Percentiles rank a stretch among this genome's conserved stretches.
These are phyloP conservation scores for Fusarium transvaalense DNA, from an alignment of 2,329 filamentous ascomycete species.

Conservation along the genomic window DNA sequence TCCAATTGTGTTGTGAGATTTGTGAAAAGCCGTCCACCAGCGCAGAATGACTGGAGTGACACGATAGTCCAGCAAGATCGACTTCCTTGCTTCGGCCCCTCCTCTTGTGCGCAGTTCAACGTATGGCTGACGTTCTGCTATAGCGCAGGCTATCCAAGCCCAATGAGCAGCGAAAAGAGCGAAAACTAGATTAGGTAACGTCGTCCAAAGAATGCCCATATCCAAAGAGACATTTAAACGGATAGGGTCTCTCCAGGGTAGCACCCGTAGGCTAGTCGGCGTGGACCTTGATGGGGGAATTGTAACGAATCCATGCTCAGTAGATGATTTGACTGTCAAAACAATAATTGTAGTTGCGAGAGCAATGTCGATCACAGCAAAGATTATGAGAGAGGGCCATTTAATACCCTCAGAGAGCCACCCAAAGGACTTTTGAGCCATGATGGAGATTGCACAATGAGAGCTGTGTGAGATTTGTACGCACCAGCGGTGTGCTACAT, in stretches of 20 bases:
- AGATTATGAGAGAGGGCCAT: background rate
- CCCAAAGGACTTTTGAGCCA: background rate
- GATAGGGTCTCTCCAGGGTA: background rate
- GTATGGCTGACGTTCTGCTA: background rate
- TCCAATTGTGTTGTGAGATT: background rate
- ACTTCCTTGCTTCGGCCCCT: background rate
- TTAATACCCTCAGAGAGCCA: background rate
- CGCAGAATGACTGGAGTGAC: background rate
- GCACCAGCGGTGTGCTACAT: background rate
- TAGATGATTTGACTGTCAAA: background rate
- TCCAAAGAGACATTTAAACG: background rate
- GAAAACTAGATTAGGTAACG: background rate
- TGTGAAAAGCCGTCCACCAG: background rate
- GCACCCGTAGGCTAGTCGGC: background rate
- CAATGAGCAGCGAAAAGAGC: background rate
- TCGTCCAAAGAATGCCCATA: background rate
- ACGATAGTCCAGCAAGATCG: background rate
- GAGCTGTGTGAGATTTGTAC: no score
- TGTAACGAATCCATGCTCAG: background rate
- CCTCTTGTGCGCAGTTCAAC: background rate
- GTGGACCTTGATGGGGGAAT: background rate
- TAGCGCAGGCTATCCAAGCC: background rate
- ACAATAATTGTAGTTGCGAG: background rate
- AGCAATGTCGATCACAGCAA: background rate
- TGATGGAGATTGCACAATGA: background rate